Evolutionary conservation across 2,329 filamentous ascomycete species (phyloP), one percentile per base, ranked within the genome.

Genomic region (Monosporascus sp.): DNA sequence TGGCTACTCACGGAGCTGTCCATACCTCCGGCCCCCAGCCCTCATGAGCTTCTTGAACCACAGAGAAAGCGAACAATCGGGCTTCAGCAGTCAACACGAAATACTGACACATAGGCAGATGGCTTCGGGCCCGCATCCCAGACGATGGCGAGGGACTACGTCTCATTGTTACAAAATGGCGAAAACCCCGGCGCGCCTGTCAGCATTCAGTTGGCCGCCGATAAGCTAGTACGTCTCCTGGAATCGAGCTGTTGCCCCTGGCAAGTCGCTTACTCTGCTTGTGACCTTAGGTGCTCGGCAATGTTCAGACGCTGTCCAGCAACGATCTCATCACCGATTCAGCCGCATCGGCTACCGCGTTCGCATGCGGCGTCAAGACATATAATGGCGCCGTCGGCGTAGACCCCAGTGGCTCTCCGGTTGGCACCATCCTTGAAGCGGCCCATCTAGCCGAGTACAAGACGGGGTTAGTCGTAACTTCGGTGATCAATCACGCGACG

Each of bases 401-500:
- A 11, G 57, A 66, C 50, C 60, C 65, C 7, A 64, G 65, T 43
- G 64, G 64, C 6, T 59, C 63, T 14, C 69, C 70, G 19, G 66
- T 70, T n/a, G 72, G 68, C 31, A 70, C 68, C 19, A 68, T 74
- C 20, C 64, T 74, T 38, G 72, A 74, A 57, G 70, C 70, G 8
- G 71, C 71, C 11, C 69, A 72, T 55, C 57, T 70, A 37, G 63
- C 67, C 31, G 72, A 72, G 37, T 71, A 68, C 57, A 70, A 68
- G 60, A 73, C 72, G 16, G 71, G 70, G 9, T 65, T 74, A 19
- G 70, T 74, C 16, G 72, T 72, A 3, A 73, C 72, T 2, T 70
- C 65, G 7, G 69, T 65, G 31, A 73, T 74, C 58, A 73, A 70
- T 57, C 67, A 73, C 51, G 66, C 59, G 48, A 70, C 62, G n/a